Conservation (phyloP, 2,329 filamentous ascomycete genomes). For the Ascochyta pisi region DNA sequence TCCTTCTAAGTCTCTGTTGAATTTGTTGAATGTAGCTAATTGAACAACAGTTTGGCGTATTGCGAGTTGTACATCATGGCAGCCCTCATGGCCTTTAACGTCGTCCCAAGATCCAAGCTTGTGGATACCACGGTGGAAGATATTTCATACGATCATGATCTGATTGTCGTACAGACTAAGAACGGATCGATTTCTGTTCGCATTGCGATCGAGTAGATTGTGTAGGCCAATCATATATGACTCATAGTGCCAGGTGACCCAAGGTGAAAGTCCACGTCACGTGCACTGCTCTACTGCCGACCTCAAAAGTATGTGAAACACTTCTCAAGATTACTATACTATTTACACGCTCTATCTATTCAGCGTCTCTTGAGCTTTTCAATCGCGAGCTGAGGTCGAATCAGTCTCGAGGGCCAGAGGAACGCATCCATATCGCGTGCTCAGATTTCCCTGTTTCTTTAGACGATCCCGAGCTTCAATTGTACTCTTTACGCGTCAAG, state of each 20-base stretch:
- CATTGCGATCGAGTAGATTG: slow-evolving; percentile 29
- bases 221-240: not conserved
- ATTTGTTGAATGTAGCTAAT: not conserved
- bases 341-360: too few relatives aligned
- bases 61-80: slow-evolving; percentile 36
- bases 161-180: slow-evolving; percentile 35
- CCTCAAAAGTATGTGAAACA: not conserved
- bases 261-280: not conserved
- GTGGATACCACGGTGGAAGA: slow-evolving; percentile 35
- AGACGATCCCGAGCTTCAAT: too few relatives aligned
- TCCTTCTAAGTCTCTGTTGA: not conserved
- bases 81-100: slow-evolving; percentile 28
- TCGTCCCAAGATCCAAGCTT: slow-evolving; percentile 32
- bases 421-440: not conserved
- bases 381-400: not conserved
- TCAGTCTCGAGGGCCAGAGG: not conserved
- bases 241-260: not conserved
- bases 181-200: slow-evolving; percentile 35
- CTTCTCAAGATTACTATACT: not conserved
- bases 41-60: slow-evolving; percentile 25
- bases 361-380: too few relatives aligned
- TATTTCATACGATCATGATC: slow-evolving; percentile 34
- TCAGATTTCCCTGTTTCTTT: not conserved
- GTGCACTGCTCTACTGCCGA: not conserved
- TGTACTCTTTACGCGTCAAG: not conserved